Conservation (phyloP, 306 rosid species). For the Canavalia gladiata region DNA sequence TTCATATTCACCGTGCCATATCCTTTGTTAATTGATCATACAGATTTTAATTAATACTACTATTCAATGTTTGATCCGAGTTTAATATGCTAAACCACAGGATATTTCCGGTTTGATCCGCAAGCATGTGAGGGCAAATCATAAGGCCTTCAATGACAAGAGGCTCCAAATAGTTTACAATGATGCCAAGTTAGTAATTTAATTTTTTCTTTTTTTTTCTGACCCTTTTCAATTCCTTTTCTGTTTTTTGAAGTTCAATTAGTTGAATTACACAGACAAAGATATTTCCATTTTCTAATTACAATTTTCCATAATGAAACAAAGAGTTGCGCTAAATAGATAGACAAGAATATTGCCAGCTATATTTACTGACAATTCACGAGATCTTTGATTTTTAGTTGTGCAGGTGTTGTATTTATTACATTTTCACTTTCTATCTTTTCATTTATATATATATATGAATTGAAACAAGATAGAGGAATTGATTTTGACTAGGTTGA, state of each 20-base stretch:
- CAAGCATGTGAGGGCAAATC: neutral
- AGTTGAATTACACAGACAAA: neutral
- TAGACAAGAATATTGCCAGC: neutral
- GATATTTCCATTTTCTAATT: neutral
- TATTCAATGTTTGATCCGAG: neutral
- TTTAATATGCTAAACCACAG: neutral
- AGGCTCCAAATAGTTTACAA: conserved; percentile 25
- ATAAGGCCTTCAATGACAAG: neutral
- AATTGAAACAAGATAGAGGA: neutral
- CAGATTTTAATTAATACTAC: neutral
- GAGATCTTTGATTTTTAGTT: neutral
- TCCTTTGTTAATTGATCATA: neutral
- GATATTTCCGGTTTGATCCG: neutral
- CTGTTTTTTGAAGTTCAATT: too few relatives aligned
- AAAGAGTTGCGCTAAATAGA: neutral
- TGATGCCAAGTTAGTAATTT: conserved; percentile 15
- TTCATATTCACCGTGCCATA: neutral
- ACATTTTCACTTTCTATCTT: neutral
- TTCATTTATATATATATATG: neutral
- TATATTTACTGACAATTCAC: neutral
- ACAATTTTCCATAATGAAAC: neutral
- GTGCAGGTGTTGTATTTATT: neutral
- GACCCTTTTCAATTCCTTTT: neutral
- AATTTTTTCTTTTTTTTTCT: neutral
- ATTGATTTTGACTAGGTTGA: neutral